A percentile compares a stretch with the other conserved stretches of the same genome.
These are phyloP conservation scores for Dothidotthia symphoricarpi DNA, from an alignment of 2,329 filamentous ascomycete genomes.

Conservation along the genomic window DNA sequence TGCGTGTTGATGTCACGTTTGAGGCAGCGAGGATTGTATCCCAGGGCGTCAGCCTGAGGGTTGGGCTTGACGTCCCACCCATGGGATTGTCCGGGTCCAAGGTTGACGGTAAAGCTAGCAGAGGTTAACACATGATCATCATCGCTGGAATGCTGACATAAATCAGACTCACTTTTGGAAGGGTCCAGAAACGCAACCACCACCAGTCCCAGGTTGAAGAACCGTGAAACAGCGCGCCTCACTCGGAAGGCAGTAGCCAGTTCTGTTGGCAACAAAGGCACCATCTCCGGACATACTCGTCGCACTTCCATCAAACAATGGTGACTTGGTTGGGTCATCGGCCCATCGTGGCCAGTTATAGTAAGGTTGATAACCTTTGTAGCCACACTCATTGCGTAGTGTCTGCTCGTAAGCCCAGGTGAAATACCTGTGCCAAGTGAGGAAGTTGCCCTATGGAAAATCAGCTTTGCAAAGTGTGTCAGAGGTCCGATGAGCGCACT, in stretches of 20 bases:
- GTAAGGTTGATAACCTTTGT: slow-evolving; percentile 21
- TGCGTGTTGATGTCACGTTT: slow-evolving; percentile 35
- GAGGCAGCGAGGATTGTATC: slow-evolving; percentile 33
- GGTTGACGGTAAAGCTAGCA: slow-evolving; percentile 41
- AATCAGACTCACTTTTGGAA: slow-evolving; percentile 2
- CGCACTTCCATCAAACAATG: slow-evolving; percentile 19
- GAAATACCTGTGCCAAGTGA: slow-evolving; percentile 19
- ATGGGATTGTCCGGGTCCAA: slow-evolving; percentile 47
- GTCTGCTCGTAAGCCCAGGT: slow-evolving; percentile 15
- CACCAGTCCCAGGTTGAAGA: slow-evolving; percentile 14
- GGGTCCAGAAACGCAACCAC: slow-evolving; percentile 9
- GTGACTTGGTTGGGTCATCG: slow-evolving; percentile 25
- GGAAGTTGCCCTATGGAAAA: slow-evolving; percentile 10
- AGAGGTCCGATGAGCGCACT: slow-evolving; percentile 9
- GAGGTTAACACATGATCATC: not conserved
- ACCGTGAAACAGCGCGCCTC: slow-evolving; percentile 1
- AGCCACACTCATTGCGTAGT: slow-evolving; percentile 20
- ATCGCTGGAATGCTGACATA: not conserved
- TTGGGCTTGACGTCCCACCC: slow-evolving; percentile 26
- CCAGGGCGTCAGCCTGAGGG: slow-evolving; percentile 19
- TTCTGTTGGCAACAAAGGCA: slow-evolving; percentile 23
- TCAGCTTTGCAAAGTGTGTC: not conserved
- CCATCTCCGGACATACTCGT: slow-evolving; percentile 37
- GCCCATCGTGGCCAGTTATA: slow-evolving; percentile 17
- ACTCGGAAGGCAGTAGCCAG: slow-evolving; percentile 15